Evolutionary conservation across 1,139 yeast genomes (phyloP), one percentile per base, ranked within the genome.

Genomic region (Arxiozyma telluris): DNA sequence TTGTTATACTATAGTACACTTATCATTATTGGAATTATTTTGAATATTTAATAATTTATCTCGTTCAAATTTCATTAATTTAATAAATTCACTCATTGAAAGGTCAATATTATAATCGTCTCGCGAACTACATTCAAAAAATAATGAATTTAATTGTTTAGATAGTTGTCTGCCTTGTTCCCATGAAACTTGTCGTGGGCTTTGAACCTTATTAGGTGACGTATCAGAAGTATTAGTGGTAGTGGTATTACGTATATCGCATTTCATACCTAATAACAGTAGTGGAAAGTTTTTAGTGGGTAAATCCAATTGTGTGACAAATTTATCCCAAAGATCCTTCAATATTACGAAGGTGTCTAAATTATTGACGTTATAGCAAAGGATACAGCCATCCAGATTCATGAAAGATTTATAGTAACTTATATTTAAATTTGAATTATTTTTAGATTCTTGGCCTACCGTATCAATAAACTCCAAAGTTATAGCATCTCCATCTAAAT

Each of bases 391-490:
- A 66, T 88, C 95, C 53, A 87, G 82, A 18, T 95, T 95, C 53
- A 87, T 86, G 54, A 88, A 73, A 59, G 88, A 87, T 64, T 87
- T 87, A 69, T 27, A 45, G 20, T 87, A 93, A 66, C 83, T 87
- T 74, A 90, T 81, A 63, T 88, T 83, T 57, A 89, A 82, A 67
- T 84, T 87, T 73, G 90, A 96, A 70, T 90, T 96, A 73, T 41
- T n/a, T 12, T 46, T 41, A 17, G 17, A 50, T 43, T 49, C 51
- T 49, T 84, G 93, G n/a, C 97, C 97, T 0, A 96, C 96, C 0
- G 97, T 90, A 67, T 90, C 97, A 59, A 90, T 75, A 56, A 90
- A 87, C 68, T 90, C 96, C 34, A 93, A 81, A 54, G 87, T 86
- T 66, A 86, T 89, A 55, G 85, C 21, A 17, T 46, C 42, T 15